Conservation (phyloP, 2,329 filamentous ascomycete species). For the Aspergillus calidoustus region DNA sequence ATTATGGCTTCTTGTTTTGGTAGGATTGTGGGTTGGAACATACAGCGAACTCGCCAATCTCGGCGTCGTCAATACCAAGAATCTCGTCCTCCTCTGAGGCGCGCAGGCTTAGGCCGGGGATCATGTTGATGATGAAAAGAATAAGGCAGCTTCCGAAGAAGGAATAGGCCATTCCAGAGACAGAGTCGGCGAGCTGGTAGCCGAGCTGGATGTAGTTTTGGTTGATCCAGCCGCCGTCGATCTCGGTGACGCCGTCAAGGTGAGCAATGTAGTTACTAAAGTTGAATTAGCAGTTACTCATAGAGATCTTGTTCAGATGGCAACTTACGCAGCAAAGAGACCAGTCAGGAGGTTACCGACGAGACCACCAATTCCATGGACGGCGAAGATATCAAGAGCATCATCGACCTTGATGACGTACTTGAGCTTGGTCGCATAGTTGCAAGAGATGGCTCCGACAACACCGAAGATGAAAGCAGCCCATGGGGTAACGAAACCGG, state of each 20-base stretch:
- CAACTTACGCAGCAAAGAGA: constrained; percentile 74
- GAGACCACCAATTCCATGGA: constrained; percentile 77
- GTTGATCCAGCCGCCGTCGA: constrained; percentile 81
- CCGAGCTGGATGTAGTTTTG: constrained; percentile 81
- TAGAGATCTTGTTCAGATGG: neutral
- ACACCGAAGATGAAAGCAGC: constrained; percentile 79
- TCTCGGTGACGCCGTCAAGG: constrained; percentile 71
- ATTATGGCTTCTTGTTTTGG: neutral
- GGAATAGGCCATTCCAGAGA: constrained; percentile 76
- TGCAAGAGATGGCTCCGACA: constrained; percentile 76
- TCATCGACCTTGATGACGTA: constrained; percentile 81
- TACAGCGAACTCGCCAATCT: constrained; percentile 90
- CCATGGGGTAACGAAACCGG: constrained; percentile 85
- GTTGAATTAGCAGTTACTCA: neutral
- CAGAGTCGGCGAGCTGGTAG: constrained; percentile 82
- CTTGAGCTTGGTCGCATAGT: constrained; percentile 91
- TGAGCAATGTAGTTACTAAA: constrained; percentile 76
- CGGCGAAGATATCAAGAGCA: constrained; percentile 85
- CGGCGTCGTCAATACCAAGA: constrained; percentile 83
- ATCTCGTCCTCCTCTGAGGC: constrained; percentile 78
- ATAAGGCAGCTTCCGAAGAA: constrained; percentile 79
- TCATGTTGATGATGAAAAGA: constrained; percentile 77
- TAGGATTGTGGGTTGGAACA: constrained; percentile 32
- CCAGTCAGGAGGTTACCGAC: constrained; percentile 79
- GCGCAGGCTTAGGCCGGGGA: constrained; percentile 76